Base-by-base conservation (phyloP, 106 monocot genomes). In the Platanthera zijinensis region DNA sequence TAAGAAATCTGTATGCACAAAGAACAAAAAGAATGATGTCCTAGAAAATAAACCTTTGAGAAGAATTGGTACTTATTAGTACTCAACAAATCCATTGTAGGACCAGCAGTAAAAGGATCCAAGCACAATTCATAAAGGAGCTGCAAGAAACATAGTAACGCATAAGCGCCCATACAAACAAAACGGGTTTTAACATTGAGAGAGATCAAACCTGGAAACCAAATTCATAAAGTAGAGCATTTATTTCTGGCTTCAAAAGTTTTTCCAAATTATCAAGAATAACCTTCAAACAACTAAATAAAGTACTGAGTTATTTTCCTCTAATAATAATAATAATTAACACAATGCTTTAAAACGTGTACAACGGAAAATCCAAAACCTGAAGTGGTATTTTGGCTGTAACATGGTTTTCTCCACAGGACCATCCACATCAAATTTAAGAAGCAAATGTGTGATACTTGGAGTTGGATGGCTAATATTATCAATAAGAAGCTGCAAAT, bases 341-440 rank as follows among this genome's bases (percentile, higher is more conserved):
- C 48, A 71, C 46, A 50, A 72, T 51, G 19, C 9, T 22, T n/a
- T 11, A 72, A 72, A 51, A 50, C 10, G 22, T 50, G 51, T 6
- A 19, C 49, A 19, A 30, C 49, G 66, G 19, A 32, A 22, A 14
- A 5, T 17, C 32, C 32, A 32, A 69, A 74, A 97, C 97, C 97
- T 97, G 83, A 87, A 97, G 81, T 97, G 89, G 50, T 83, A 86
- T 79, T 97, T 97, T 77, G 96, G 96, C 73, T 93, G 91, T 71
- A 97, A 83, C 22, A 84, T 5, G 10, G 96, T 87, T n/a, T 71
- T 69, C 54, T 97, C 93, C 25, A 94, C 80, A 66, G 88, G 80
- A 77, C 83, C 74, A 78, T 97, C 84, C 69, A 92, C 86, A 82
- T 97, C 87, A 89, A 89, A 97, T 76, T 90, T 90, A 47, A 97